Percentiles rank a stretch among this genome's conserved stretches.
These are phyloP conservation scores for Hamamelis virginiana DNA, from an alignment of 164 flowering plant genomes.

Conservation along the genomic window DNA sequence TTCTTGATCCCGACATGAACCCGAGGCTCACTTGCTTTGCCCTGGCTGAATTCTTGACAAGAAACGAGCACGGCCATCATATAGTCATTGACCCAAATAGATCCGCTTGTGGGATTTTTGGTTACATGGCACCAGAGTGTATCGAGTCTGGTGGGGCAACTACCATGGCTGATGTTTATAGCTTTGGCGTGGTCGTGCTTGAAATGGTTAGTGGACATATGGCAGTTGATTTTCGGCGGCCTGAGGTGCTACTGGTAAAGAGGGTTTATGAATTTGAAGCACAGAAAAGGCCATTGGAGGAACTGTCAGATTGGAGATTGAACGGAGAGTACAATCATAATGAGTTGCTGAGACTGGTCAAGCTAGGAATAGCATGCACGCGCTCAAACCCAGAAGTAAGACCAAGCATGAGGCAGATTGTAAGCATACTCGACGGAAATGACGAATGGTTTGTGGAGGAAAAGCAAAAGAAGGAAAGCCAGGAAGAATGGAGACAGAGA, in stretches of 20 bases:
- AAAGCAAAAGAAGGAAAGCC: slow-evolving; percentile 38
- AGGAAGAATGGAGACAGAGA: slow-evolving; percentile 60
- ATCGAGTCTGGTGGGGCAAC: slow-evolving; percentile 72
- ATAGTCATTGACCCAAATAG: slow-evolving; percentile 22
- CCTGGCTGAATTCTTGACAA: slow-evolving; percentile 79
- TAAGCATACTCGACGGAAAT: slow-evolving; percentile 77
- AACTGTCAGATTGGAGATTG: slow-evolving; percentile 62
- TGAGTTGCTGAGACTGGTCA: slow-evolving; percentile 64
- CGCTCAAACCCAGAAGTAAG: slow-evolving; percentile 58
- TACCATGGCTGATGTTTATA: slow-evolving; percentile 69
- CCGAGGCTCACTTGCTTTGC: slow-evolving; percentile 88
- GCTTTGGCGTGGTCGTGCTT: slow-evolving; percentile 89
- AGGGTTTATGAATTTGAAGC: slow-evolving; percentile 47
- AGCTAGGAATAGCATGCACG: slow-evolving; percentile 76
- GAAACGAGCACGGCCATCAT: slow-evolving; percentile 74
- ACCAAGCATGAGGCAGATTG: slow-evolving; percentile 80
- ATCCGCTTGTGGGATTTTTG: slow-evolving; percentile 83
- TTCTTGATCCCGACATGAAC: slow-evolving; percentile 77
- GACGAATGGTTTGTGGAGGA: slow-evolving; percentile 39
- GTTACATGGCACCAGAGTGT: slow-evolving; percentile 93
- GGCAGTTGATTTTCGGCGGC: slow-evolving; percentile 76
- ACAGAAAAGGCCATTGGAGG: slow-evolving; percentile 46
- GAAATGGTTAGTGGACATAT: slow-evolving; percentile 74
- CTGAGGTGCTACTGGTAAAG: slow-evolving; percentile 64
- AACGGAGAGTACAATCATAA: slow-evolving; percentile 43